A percentile compares a stretch with the other conserved stretches of the same genome.
These are phyloP conservation scores for Suillus cothurnatus DNA, from an alignment of 768 basidiomycete species.

Conservation along the genomic window DNA sequence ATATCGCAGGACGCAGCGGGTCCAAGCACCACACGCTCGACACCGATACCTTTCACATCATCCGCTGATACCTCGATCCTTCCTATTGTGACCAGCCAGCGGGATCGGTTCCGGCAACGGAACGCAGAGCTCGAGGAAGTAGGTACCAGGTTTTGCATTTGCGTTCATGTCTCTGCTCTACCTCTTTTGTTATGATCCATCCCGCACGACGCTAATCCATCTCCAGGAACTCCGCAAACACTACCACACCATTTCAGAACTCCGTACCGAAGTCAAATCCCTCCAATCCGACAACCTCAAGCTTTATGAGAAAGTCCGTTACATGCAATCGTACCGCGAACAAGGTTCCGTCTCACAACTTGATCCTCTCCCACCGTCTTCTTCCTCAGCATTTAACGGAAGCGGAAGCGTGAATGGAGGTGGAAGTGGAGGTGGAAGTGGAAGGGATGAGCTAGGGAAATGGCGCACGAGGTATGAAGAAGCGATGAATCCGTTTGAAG, in stretches of 20 bases:
- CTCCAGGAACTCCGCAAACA: constrained; percentile 90
- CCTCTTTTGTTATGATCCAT: constrained; percentile 5
- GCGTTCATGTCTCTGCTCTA: background rate
- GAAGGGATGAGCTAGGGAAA: constrained; percentile 78
- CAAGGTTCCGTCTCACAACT: constrained; percentile 67
- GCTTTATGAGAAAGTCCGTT: constrained; percentile 97
- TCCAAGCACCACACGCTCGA: constrained; percentile 41
- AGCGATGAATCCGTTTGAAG: constrained; percentile 98
- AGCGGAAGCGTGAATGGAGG: constrained; percentile 39
- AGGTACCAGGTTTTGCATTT: constrained; percentile 15
- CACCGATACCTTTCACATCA: constrained; percentile 70
- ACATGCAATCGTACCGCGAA: constrained; percentile 96
- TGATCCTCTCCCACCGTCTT: constrained; percentile 59
- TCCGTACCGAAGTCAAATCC: constrained; percentile 89
- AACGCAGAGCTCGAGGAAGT: constrained; percentile 98
- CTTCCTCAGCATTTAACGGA: constrained; percentile 32
- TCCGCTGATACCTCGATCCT: constrained; percentile 92
- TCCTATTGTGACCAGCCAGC: constrained; percentile 97
- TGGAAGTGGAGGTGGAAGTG: constrained; percentile 40
- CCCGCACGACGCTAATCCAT: background rate
- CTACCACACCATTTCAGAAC: constrained; percentile 90
- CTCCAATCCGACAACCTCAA: constrained; percentile 96
- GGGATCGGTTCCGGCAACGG: constrained; percentile 96
- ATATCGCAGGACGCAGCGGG: constrained; percentile 22
- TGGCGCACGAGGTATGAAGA: constrained; percentile 94